A percentile compares a stretch with the other conserved stretches of the same genome.
Evolutionary conservation across 2,329 filamentous ascomycete species (phyloP).

Genomic region (Teratosphaeria nubilosa): DNA sequence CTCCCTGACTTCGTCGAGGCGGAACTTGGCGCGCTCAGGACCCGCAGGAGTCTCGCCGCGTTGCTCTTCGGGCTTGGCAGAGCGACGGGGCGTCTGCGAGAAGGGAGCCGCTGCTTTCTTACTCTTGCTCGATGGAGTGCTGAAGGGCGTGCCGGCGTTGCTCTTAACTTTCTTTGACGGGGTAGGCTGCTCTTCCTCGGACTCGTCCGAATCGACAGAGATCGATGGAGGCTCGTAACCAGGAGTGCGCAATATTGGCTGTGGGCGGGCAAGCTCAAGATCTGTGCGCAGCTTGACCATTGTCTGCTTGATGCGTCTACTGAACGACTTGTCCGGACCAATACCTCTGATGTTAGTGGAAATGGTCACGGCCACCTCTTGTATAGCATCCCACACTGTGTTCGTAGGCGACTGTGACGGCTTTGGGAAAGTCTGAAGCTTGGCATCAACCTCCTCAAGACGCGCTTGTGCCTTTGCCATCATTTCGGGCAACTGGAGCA

Average conservation of each 20-base stretch:
- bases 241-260: constrained; percentile 14
- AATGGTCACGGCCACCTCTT: constrained; percentile 46
- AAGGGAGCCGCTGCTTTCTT: not conserved
- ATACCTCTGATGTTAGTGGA: constrained; percentile 45
- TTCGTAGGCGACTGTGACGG: constrained; percentile 54
- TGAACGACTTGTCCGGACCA: constrained; percentile 28
- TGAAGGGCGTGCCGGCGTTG: constrained; percentile 5
- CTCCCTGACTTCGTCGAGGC: not conserved
- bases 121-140: not conserved
- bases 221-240: constrained; percentile 11
- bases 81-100: not conserved
- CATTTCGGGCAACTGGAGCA: constrained; percentile 31
- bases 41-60: too few relatives aligned
- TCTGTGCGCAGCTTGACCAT: constrained; percentile 43
- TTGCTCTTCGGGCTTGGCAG: not conserved
- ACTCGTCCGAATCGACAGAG: constrained; percentile 10
- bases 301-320: constrained; percentile 34
- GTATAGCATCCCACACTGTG: constrained; percentile 51
- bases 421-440: constrained; percentile 53
- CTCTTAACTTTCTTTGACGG: constrained; percentile 26
- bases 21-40: not conserved
- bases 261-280: constrained; percentile 22
- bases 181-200: constrained; percentile 8
- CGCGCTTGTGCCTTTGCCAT: constrained; percentile 35
- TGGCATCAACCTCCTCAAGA: constrained; percentile 41